Evolutionary conservation across 2,329 filamentous ascomycete genomes (phyloP).

Genomic region (Diplodia scrobiculata): DNA sequence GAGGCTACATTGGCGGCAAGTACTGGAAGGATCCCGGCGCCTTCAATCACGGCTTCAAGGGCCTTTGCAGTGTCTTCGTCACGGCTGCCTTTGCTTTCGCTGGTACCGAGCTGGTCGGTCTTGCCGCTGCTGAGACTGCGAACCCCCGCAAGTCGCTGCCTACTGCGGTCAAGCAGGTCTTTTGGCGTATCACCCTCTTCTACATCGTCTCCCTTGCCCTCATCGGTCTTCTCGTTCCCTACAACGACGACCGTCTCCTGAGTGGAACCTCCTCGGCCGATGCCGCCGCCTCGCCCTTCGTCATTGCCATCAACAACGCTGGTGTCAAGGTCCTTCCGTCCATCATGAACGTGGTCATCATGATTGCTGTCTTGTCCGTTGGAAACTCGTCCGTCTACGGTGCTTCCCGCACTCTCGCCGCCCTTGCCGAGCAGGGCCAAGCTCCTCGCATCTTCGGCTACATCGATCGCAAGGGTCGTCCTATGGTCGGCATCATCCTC

Average conservation of each 20-base stretch:
- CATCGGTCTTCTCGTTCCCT: slow-evolving; percentile 80
- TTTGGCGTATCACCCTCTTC: slow-evolving; percentile 87
- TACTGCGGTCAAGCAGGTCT: slow-evolving; percentile 89
- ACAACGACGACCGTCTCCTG: slow-evolving; percentile 66
- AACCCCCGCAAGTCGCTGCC: slow-evolving; percentile 83
- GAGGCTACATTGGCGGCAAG: slow-evolving; percentile 74
- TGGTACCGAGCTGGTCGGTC: slow-evolving; percentile 75
- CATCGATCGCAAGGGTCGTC: slow-evolving; percentile 51
- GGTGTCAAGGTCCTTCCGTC: slow-evolving; percentile 79
- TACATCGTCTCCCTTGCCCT: slow-evolving; percentile 81
- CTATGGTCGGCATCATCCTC: slow-evolving; percentile 55
- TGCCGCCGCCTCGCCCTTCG: slow-evolving; percentile 81
- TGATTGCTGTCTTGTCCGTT: slow-evolving; percentile 85
- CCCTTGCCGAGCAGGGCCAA: slow-evolving; percentile 75
- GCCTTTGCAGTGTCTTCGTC: slow-evolving; percentile 74
- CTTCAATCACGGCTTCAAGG: slow-evolving; percentile 80
- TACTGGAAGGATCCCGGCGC: slow-evolving; percentile 82
- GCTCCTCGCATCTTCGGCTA: slow-evolving; percentile 62
- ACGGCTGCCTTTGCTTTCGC: slow-evolving; percentile 75
- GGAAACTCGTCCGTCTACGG: slow-evolving; percentile 92
- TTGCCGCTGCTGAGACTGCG: slow-evolving; percentile 71
- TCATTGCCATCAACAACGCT: slow-evolving; percentile 85
- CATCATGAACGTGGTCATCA: slow-evolving; percentile 90
- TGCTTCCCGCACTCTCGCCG: slow-evolving; percentile 84
- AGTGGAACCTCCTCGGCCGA: slow-evolving; percentile 61